Percentiles rank a stretch among this genome's conserved stretches.
phyloP scores from a whole-genome alignment of 768 basidiomycete genomes.

The Termitomyces sp. region DNA sequence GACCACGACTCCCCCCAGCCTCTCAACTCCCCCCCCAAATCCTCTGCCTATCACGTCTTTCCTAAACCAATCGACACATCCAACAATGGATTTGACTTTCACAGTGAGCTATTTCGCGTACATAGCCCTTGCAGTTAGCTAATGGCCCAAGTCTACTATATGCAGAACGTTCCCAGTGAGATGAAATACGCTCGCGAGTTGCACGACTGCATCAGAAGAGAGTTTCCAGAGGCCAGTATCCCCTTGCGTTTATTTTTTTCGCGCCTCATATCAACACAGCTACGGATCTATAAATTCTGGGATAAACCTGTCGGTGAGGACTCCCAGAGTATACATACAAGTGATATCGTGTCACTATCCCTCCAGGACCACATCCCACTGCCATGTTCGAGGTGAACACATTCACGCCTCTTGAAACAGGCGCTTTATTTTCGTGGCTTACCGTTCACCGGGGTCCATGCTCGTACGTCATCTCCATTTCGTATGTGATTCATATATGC shows the following conservation, averaged over 20 bases:
- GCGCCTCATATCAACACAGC: slow-evolving; percentile 24
- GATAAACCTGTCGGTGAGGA: slow-evolving; percentile 53
- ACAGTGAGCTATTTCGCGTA: slow-evolving; percentile 37
- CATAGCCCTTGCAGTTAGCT: background rate
- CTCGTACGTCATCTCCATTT: slow-evolving; percentile 42
- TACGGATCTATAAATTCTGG: slow-evolving; percentile 58
- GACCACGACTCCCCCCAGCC: slow-evolving; percentile 28
- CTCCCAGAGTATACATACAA: background rate
- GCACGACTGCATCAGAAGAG: slow-evolving; percentile 52
- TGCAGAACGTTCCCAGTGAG: slow-evolving; percentile 37
- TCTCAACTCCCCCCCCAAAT: slow-evolving; percentile 38
- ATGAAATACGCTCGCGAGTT: slow-evolving; percentile 45
- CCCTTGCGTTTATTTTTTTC: background rate
- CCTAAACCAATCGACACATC: slow-evolving; percentile 45
- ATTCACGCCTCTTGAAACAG: slow-evolving; percentile 62
- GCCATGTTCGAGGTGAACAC: slow-evolving; percentile 72
- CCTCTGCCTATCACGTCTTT: slow-evolving; percentile 48
- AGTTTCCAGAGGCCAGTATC: slow-evolving; percentile 61
- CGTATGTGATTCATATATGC: background rate
- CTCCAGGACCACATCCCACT: slow-evolving; percentile 55
- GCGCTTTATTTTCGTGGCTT: slow-evolving; percentile 63
- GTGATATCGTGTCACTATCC: background rate
- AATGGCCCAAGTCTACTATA: slow-evolving; percentile 51
- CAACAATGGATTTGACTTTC: slow-evolving; percentile 69
- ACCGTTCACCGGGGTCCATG: slow-evolving; percentile 63